These are phyloP conservation scores for Myxozyma udenii DNA, from an alignment of 805 yeast genomes.

Conservation along the genomic window DNA sequence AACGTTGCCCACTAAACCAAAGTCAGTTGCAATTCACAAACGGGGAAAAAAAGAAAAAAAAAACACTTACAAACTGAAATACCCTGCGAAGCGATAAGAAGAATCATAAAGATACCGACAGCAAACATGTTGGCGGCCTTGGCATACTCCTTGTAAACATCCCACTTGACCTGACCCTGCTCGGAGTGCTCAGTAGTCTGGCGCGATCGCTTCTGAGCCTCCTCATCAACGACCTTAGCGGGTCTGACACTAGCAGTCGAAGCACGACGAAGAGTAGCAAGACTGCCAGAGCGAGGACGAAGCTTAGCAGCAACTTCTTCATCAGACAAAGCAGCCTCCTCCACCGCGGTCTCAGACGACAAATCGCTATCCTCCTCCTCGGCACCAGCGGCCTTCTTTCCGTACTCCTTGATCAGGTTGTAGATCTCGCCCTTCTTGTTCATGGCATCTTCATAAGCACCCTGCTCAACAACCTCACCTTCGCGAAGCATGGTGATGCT, in stretches of 20 bases:
- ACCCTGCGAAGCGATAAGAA: slow-evolving; percentile 42
- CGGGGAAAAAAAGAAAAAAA: slow-evolving; percentile 61
- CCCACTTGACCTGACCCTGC: slow-evolving; percentile 92
- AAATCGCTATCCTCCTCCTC: slow-evolving; percentile 9
- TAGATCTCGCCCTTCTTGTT: slow-evolving; percentile 23
- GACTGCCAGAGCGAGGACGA: slow-evolving; percentile 30
- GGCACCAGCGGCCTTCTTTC: slow-evolving; percentile 26
- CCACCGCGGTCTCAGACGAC: not conserved
- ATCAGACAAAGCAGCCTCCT: slow-evolving; percentile 17
- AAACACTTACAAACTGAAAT: slow-evolving; percentile 38
- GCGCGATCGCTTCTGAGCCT: slow-evolving; percentile 30
- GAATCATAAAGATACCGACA: slow-evolving; percentile 57
- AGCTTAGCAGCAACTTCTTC: slow-evolving; percentile 15
- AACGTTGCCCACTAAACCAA: slow-evolving; percentile 52
- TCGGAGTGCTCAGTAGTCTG: slow-evolving; percentile 69
- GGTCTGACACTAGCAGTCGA: slow-evolving; percentile 57
- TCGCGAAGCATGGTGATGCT: slow-evolving; percentile 64
- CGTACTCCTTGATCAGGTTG: slow-evolving; percentile 31
- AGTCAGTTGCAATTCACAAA: slow-evolving; percentile 27
- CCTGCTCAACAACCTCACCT: slow-evolving; percentile 42
- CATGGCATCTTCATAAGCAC: slow-evolving; percentile 35
- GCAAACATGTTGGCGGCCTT: slow-evolving; percentile 74
- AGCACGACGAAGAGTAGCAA: slow-evolving; percentile 51
- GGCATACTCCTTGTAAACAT: slow-evolving; percentile 77
- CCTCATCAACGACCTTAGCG: slow-evolving; percentile 33